phyloP scores from a whole-genome alignment of 306 rosid genomes.

The Casuarina glauca region DNA sequence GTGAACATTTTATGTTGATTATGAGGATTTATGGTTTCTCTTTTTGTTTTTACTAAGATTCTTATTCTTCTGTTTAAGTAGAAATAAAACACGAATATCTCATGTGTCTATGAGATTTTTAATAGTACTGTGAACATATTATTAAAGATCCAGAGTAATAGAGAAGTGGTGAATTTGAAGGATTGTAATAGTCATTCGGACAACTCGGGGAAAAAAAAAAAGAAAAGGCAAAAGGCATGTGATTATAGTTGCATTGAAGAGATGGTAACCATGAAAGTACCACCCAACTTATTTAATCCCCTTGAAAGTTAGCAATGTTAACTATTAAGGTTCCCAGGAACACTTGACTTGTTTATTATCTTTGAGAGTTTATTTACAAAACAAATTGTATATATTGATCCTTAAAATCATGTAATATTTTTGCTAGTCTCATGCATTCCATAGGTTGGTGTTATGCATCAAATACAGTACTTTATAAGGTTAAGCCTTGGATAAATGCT shows the following conservation, averaged over 20 bases:
- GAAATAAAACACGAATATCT: background rate
- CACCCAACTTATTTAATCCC: background rate
- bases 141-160: background rate
- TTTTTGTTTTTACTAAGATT: background rate
- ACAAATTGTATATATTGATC: background rate
- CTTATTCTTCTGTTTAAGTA: background rate
- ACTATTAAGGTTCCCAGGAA: no score
- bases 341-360: background rate
- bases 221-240: background rate
- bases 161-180: background rate
- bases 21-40: background rate
- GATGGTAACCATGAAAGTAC: background rate
- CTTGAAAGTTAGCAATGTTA: background rate
- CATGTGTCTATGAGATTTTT: background rate
- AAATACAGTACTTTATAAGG: background rate
- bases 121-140: background rate
- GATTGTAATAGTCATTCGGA: background rate
- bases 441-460: background rate
- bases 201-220: background rate
- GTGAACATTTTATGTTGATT: conserved; percentile 1
- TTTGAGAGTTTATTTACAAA: background rate
- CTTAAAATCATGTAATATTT: conserved; percentile 8
- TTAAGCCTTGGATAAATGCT: background rate
- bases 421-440: background rate
- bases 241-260: background rate